These are phyloP conservation scores for Pseudogymnoascus sp. DNA, from an alignment of 2,329 filamentous ascomycete species.

Conservation along the genomic window DNA sequence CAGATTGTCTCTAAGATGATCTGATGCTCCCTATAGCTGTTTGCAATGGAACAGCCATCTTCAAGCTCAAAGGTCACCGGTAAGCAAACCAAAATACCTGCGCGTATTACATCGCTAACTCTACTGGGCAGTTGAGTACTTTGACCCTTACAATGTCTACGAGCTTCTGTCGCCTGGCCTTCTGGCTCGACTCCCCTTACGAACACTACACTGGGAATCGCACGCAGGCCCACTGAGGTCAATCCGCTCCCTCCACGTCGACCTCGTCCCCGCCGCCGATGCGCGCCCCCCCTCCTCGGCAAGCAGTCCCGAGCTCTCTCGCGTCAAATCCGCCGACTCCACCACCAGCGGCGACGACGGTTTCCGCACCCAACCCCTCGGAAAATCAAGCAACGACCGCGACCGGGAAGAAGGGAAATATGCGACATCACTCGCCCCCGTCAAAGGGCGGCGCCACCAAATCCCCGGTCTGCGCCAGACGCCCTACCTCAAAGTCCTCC, in stretches of 20 bases:
- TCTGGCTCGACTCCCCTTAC: slow-evolving; percentile 70
- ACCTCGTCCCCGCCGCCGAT: slow-evolving; percentile 59
- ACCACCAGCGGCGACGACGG: slow-evolving; percentile 42
- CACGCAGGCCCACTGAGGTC: slow-evolving; percentile 84
- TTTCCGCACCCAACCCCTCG: slow-evolving; percentile 49
- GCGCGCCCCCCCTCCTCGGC: slow-evolving; percentile 31
- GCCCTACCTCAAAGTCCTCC: slow-evolving; percentile 83
- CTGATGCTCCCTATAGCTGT: slow-evolving; percentile 20
- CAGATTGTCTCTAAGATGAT: slow-evolving; percentile 7
- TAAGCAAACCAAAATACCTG: slow-evolving; percentile 30
- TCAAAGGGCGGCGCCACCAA: slow-evolving; percentile 70
- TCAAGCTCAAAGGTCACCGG: slow-evolving; percentile 73
- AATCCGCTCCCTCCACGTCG: slow-evolving; percentile 86
- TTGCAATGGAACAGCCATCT: slow-evolving; percentile 56
- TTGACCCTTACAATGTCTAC: slow-evolving; percentile 85
- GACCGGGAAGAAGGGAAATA: slow-evolving; percentile 21
- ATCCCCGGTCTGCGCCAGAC: slow-evolving; percentile 90
- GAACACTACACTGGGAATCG: slow-evolving; percentile 95
- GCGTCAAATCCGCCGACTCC: slow-evolving; percentile 31
- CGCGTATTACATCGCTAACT: neutral
- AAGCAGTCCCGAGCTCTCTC: slow-evolving; percentile 27
- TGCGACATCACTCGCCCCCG: slow-evolving; percentile 17
- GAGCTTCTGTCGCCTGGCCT: slow-evolving; percentile 72
- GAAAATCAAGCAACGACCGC: slow-evolving; percentile 28
- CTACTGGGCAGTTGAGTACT: slow-evolving; percentile 75